Percentiles rank a stretch among this genome's conserved stretches.
These are phyloP conservation scores for Mucor irregularis DNA, from an alignment of 371 early-diverging fungal genomes.

Conservation along the genomic window DNA sequence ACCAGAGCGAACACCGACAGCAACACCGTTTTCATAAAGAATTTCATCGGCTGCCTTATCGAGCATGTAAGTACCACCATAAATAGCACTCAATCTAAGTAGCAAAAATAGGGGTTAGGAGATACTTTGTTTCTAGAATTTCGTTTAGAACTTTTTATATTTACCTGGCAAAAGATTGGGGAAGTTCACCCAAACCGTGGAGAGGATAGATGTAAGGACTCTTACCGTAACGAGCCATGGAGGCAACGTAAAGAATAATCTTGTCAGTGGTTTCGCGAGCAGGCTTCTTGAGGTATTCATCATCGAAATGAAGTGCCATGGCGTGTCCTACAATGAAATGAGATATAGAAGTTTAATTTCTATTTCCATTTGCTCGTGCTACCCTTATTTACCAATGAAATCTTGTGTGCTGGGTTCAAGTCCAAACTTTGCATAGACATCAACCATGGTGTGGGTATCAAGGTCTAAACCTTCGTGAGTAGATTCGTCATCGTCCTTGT, in stretches of 20 bases:
- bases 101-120: not conserved
- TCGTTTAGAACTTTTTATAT: no score
- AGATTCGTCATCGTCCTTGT: slow-evolving; percentile 74
- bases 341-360: no score
- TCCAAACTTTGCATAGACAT: slow-evolving; percentile 91
- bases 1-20: slow-evolving; percentile 88
- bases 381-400: slow-evolving; percentile 93
- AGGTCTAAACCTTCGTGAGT: slow-evolving; percentile 87
- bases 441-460: slow-evolving; percentile 77
- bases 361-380: no score
- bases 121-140: no score
- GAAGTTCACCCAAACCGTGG: slow-evolving; percentile 99
- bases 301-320: slow-evolving; percentile 96
- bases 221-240: slow-evolving; percentile 95
- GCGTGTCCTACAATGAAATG: slow-evolving; percentile 77
- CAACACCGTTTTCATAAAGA: slow-evolving; percentile 81
- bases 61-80: slow-evolving; percentile 98
- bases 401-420: slow-evolving; percentile 93
- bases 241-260: slow-evolving; percentile 92
- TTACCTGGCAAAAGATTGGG: slow-evolving; percentile 75
- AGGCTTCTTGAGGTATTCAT: slow-evolving; percentile 83
- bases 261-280: slow-evolving; percentile 94
- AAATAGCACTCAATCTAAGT: slow-evolving; percentile 86
- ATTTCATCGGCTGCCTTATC: slow-evolving; percentile 91
- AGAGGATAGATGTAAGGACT: slow-evolving; percentile 99